Evolutionary conservation across 176 grass and related monocot species (phyloP).

Genomic region (Pontederia crassipes): DNA sequence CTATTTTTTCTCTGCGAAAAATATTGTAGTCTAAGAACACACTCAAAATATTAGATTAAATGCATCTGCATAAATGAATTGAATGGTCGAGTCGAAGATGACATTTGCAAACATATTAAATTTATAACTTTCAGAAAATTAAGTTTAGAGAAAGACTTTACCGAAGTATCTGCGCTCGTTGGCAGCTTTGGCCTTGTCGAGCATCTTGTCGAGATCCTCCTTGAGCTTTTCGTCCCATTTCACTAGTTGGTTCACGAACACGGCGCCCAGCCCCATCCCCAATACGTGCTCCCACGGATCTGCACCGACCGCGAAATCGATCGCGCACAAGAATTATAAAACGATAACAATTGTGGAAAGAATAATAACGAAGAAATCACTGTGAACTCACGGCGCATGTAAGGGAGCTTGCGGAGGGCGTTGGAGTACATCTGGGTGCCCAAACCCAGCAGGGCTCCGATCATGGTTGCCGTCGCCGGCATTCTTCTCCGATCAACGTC

Average conservation of each 20-base stretch:
- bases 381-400: constrained; percentile 67
- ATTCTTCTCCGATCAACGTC: no score
- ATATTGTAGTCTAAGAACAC: no score
- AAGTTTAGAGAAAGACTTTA: constrained; percentile 12
- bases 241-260: constrained; percentile 83
- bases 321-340: background rate
- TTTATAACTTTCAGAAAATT: background rate
- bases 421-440: constrained; percentile 98
- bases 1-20: no score
- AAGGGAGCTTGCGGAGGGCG: constrained; percentile 97
- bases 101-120: no score
- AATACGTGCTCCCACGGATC: constrained; percentile 97
- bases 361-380: background rate
- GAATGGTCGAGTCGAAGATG: no score
- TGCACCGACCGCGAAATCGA: constrained; percentile 8
- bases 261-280: constrained; percentile 66
- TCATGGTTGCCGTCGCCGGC: no score
- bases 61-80: no score
- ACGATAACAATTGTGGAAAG: background rate
- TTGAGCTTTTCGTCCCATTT: constrained; percentile 86
- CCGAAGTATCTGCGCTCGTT: constrained; percentile 92
- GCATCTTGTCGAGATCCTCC: constrained; percentile 86
- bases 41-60: no score
- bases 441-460: constrained; percentile 6
- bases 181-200: constrained; percentile 80